Evolutionary conservation across 352 stramenopile genomes (phyloP), one percentile per base, ranked within the genome.

Genomic region (Globisporangium cederbergense): DNA sequence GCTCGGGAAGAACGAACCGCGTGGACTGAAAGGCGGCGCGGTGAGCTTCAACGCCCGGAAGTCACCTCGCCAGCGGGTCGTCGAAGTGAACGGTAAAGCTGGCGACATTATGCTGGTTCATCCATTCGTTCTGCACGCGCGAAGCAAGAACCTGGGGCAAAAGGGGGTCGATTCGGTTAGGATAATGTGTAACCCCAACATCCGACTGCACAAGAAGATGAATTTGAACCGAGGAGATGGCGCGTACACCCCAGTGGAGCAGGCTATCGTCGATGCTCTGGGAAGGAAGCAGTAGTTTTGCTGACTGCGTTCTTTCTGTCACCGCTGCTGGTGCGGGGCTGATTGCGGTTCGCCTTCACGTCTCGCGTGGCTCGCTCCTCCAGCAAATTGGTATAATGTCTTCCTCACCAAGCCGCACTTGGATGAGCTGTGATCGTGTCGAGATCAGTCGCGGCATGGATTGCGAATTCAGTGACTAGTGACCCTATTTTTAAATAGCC

Each of bases 91-190:
- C 34, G 85, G 85, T 18, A 66, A 70, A 18, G 85, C 85, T 11
- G 86, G 86, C 2, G 86, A 95, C 42, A 74, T 95, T 18, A 87
- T 91, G 76, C 68, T 95, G 16, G 84, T 88, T 38, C 86, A 95
- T 58, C 86, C 86, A 14, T 90, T 95, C 52, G 57, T 93, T 30
- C 66, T 95, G 25, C 86, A 95, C 53, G 81, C 83, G n/a, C 78
- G 86, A 0, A 89, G 76, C 36, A 88, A 87, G 54, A 90, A 92
- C 47, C 71, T 88, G 9, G 80, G 78, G 1, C 45, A 67, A 6
- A 78, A 74, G n/a, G 76, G 78, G 25, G 65, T 73, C 36, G 76
- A 77, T 20, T 84, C 76, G 25, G 82, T 93, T 46, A 81, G 83
- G 11, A 79, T 91, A 59, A 90, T 91, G 71, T 86, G 76, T 71